Conservation (phyloP, 176 grass and related monocot genomes). For the Carex cristatella region DNA sequence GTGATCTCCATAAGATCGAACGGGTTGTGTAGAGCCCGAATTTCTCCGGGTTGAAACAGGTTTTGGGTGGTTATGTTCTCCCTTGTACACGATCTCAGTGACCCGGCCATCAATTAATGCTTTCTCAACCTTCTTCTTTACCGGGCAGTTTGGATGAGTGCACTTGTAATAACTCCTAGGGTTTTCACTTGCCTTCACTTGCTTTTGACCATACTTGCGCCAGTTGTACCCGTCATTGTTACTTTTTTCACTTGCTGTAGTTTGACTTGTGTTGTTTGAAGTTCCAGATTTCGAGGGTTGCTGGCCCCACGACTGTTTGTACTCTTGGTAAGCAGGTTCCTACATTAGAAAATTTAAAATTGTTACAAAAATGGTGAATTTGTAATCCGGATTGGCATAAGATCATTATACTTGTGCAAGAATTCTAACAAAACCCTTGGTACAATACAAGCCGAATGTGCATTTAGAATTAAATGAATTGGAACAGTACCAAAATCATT, state of each 20-base stretch:
- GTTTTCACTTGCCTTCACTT: slow-evolving; percentile 44
- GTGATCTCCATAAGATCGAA: slow-evolving; percentile 7
- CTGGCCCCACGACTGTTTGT: slow-evolving; percentile 26
- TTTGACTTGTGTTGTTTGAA: slow-evolving; percentile 15
- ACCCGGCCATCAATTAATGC: slow-evolving; percentile 24
- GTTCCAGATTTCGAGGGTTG: slow-evolving; percentile 14
- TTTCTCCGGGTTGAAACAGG: slow-evolving; percentile 33
- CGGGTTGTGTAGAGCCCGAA: slow-evolving; percentile 9
- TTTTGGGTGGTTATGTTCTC: slow-evolving; percentile 36
- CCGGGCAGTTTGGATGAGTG: slow-evolving; percentile 28
- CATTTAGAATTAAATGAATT: no score
- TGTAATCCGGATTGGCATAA: neutral
- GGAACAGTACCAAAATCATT: no score
- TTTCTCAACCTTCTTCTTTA: slow-evolving; percentile 43
- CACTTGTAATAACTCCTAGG: slow-evolving; percentile 43
- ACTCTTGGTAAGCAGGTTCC: slow-evolving; percentile 1
- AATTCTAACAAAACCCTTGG: no score
- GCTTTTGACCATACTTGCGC: slow-evolving; percentile 43
- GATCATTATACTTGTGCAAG: no score
- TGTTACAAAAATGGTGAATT: neutral
- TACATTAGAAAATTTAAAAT: neutral
- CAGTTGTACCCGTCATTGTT: slow-evolving; percentile 36
- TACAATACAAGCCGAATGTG: no score
- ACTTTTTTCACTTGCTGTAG: slow-evolving; percentile 13
- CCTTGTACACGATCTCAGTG: slow-evolving; percentile 40